A percentile compares a stretch with the other conserved stretches of the same genome.
phyloP scores from a whole-genome alignment of 1,139 yeast genomes.

The Candida pseudoviswanathii region DNA sequence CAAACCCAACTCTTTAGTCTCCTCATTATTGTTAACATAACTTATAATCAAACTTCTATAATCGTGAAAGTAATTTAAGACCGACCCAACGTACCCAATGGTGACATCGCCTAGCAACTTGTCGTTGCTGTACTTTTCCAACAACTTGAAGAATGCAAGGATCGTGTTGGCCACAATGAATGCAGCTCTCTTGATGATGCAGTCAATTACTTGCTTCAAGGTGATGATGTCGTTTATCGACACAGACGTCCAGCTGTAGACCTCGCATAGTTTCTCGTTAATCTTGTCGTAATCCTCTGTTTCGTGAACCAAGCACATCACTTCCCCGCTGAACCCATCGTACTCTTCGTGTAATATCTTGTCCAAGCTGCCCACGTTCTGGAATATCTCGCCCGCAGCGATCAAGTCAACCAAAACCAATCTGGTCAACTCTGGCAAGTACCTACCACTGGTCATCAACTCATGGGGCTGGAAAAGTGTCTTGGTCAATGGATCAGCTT shows the following conservation, averaged over 20 bases:
- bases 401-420: conserved; percentile 40
- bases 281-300: conserved; percentile 25
- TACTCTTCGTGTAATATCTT: conserved; percentile 20
- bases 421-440: conserved; percentile 55
- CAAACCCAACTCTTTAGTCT: conserved; percentile 28
- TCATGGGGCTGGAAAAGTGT: conserved; percentile 57
- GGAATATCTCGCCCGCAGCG: conserved; percentile 33
- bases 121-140: conserved; percentile 28
- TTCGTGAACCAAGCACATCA: conserved; percentile 42
- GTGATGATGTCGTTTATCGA: conserved; percentile 26
- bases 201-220: conserved; percentile 29
- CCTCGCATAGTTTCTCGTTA: conserved; percentile 21
- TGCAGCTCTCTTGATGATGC: conserved; percentile 42
- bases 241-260: conserved; percentile 28
- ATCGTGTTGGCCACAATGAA: conserved; percentile 42
- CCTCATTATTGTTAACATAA: conserved; percentile 33
- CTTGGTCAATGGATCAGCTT: conserved; percentile 29
- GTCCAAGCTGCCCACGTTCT: conserved; percentile 13
- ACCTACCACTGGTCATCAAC: conserved; percentile 56
- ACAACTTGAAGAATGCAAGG: conserved; percentile 37
- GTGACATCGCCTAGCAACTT: conserved; percentile 23
- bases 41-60: conserved; percentile 34
- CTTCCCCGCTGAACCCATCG: conserved; percentile 45
- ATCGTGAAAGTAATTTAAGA: conserved; percentile 37
- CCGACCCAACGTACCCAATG: conserved; percentile 50